phyloP scores from a whole-genome alignment of 176 grass and related monocot genomes.

The Zoysia pacifica region DNA sequence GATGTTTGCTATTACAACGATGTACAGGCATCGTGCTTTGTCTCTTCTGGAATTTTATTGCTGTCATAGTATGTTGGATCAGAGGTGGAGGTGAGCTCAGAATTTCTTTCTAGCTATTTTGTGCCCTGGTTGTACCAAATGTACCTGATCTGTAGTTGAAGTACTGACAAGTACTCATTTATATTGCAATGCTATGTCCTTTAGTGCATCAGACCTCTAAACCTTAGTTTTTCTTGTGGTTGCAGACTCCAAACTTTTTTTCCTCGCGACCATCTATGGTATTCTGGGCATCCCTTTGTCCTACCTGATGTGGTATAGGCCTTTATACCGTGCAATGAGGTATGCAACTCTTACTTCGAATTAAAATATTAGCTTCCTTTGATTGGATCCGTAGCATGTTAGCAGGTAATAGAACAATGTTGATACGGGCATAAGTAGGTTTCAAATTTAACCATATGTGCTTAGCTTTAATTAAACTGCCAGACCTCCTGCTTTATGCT shows the following conservation, averaged over 20 bases:
- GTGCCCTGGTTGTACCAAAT: background rate
- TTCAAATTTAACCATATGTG: background rate
- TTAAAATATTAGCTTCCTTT: background rate
- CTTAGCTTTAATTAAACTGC: conserved; percentile 22
- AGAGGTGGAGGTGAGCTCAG: conserved; percentile 81
- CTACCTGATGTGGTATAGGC: conserved; percentile 93
- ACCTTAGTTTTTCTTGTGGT: conserved; percentile 10
- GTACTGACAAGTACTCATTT: background rate
- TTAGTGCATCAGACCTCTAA: conserved; percentile 23
- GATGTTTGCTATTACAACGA: conserved; percentile 14
- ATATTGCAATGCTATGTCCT: background rate
- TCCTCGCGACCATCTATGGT: conserved; percentile 86
- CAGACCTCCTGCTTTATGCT: background rate
- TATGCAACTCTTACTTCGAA: conserved; percentile 14
- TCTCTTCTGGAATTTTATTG: conserved; percentile 84
- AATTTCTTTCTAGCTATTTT: conserved; percentile 30
- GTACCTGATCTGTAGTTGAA: conserved; percentile 24
- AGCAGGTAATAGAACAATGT: background rate
- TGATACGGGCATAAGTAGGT: conserved; percentile 7
- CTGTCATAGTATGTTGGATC: conserved; percentile 89
- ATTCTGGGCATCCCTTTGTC: conserved; percentile 84
- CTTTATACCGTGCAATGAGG: conserved; percentile 94
- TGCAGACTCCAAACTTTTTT: conserved; percentile 88
- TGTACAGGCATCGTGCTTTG: conserved; percentile 87
- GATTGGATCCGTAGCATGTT: background rate